Evolutionary conservation across 2,329 filamentous ascomycete species (phyloP).

Genomic region (Madurella mycetomatis): DNA sequence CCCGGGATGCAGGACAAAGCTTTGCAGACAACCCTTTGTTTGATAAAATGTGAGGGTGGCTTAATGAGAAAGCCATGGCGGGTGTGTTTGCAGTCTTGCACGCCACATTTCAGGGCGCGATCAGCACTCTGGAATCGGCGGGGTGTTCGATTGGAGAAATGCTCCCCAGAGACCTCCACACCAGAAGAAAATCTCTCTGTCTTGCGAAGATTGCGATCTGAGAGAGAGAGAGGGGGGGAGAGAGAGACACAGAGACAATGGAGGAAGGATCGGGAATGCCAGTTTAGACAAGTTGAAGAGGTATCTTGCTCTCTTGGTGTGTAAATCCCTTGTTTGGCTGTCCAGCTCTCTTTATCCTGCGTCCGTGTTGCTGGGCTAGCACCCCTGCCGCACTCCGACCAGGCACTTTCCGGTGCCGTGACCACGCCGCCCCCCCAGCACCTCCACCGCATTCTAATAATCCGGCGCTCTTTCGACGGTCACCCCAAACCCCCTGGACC

Average conservation of each 20-base stretch:
- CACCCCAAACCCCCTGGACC: neutral
- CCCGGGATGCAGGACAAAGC: conserved; percentile 2
- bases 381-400: neutral
- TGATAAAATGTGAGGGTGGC: neutral
- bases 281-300: no score
- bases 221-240: no score
- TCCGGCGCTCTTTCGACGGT: neutral
- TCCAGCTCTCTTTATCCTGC: no score
- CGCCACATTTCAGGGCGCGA: conserved; percentile 13
- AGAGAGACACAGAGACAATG: no score
- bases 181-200: neutral
- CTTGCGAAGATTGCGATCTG: no score
- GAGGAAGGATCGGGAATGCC: no score
- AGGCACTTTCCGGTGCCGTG: neutral
- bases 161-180: neutral
- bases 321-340: no score
- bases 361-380: no score
- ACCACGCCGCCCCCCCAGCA: neutral
- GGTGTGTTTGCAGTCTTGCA: conserved; percentile 5
- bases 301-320: no score
- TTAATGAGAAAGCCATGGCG: neutral
- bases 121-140: conserved; percentile 13
- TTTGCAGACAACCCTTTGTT: conserved; percentile 3
- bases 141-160: conserved; percentile 7
- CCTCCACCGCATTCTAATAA: neutral